Evolutionary conservation across 106 monocot species (phyloP).

Genomic region (Dioscorea dumetorum): DNA sequence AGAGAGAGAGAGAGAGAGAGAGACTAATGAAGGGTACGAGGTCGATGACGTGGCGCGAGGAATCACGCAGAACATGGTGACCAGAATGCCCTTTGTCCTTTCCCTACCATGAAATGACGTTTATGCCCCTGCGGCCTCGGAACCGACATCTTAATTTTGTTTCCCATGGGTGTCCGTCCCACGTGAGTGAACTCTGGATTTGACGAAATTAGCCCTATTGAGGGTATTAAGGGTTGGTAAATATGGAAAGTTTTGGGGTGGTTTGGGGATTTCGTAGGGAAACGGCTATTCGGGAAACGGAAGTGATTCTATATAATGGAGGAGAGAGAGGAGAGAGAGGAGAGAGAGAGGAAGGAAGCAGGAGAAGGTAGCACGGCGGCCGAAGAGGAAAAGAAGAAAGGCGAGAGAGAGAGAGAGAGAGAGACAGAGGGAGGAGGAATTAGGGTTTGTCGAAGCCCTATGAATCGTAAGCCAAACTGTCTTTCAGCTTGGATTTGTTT

Average conservation of each 20-base stretch:
- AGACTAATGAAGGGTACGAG: conserved; percentile 24
- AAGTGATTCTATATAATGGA: conserved; percentile 6
- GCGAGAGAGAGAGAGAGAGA: background rate
- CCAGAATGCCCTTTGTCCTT: conserved; percentile 10
- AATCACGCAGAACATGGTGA: conserved; percentile 2
- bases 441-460: conserved; percentile 13
- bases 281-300: conserved; percentile 3
- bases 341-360: background rate
- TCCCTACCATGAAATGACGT: conserved; percentile 2
- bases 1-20: no score
- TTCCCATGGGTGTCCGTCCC: conserved; percentile 2
- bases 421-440: background rate
- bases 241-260: no score
- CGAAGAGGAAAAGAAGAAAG: background rate
- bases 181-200: conserved; percentile 1
- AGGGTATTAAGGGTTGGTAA: background rate
- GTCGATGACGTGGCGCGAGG: conserved; percentile 28
- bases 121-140: conserved; percentile 7
- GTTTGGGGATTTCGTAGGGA: no score
- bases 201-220: conserved; percentile 3
- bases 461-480: background rate
- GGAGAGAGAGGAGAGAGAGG: conserved; percentile 12
- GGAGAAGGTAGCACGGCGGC: conserved; percentile 1
- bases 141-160: conserved; percentile 7
- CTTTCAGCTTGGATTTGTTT: background rate